Percentiles rank a stretch among this genome's conserved stretches.
phyloP scores from a whole-genome alignment of 192 early-diverging fungal genomes.

The Backusella westeae region DNA sequence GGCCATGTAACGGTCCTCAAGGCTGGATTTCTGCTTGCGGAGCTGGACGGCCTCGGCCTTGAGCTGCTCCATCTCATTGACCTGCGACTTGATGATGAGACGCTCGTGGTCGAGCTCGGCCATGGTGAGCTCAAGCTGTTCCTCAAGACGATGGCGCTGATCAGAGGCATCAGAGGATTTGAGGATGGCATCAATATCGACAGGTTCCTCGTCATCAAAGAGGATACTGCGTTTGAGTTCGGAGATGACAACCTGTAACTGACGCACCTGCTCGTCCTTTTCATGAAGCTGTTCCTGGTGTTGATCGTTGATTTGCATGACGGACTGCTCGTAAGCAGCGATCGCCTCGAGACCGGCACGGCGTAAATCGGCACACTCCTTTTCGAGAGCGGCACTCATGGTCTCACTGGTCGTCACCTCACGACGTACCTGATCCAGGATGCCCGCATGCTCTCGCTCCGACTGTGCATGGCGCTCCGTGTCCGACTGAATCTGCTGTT shows the following conservation, averaged over 20 bases:
- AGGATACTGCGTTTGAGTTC: constrained; percentile 4
- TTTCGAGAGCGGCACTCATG: constrained; percentile 27
- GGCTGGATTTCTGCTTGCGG: neutral
- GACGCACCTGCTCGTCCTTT: constrained; percentile 27
- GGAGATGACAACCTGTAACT: constrained; percentile 1
- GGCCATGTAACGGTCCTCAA: neutral
- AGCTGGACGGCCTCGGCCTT: neutral
- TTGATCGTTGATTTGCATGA: constrained; percentile 37
- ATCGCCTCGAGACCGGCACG: constrained; percentile 40
- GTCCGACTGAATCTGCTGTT: neutral
- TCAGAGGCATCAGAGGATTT: neutral
- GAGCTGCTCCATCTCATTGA: neutral
- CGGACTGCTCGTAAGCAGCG: constrained; percentile 38
- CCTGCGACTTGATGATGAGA: neutral
- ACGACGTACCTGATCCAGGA: constrained; percentile 27
- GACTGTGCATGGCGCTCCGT: neutral
- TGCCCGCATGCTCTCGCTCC: constrained; percentile 14
- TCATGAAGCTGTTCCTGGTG: constrained; percentile 21
- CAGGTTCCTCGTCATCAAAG: constrained; percentile 8
- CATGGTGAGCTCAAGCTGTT: constrained; percentile 27
- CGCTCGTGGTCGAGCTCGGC: constrained; percentile 12
- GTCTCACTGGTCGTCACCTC: constrained; percentile 14
- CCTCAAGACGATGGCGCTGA: constrained; percentile 24
- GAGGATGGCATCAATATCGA: neutral
- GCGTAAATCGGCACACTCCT: constrained; percentile 38